Conservation (phyloP, 371 early-diverging fungal species). For the Funneliformis caledonium region DNA sequence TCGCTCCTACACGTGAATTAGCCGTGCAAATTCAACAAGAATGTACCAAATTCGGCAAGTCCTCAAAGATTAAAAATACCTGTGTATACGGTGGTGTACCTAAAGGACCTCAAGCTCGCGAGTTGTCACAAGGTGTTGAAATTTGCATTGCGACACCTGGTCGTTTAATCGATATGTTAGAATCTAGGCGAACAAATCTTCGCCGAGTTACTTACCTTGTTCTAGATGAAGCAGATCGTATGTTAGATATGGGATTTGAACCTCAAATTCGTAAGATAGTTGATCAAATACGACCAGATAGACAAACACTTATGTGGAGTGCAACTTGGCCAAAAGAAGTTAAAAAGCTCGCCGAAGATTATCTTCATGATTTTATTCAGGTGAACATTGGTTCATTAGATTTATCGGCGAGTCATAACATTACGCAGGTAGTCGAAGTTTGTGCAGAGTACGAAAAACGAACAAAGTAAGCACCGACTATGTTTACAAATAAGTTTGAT, state of each 20-base stretch:
- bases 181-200: slow-evolving; percentile 86
- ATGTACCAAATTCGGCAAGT: slow-evolving; percentile 88
- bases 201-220: slow-evolving; percentile 97
- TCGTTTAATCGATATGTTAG: slow-evolving; percentile 97
- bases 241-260: slow-evolving; percentile 99
- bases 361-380: slow-evolving; percentile 96
- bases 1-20: slow-evolving; percentile 95
- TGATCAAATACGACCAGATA: slow-evolving; percentile 96
- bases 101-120: slow-evolving; percentile 93
- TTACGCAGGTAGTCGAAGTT: slow-evolving; percentile 92
- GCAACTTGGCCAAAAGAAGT: slow-evolving; percentile 99
- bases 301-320: slow-evolving; percentile 99
- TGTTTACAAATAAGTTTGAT: background rate
- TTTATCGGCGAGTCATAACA: slow-evolving; percentile 93
- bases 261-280: slow-evolving; percentile 99
- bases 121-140: slow-evolving; percentile 87
- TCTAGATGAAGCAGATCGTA: slow-evolving; percentile 98
- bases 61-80: slow-evolving; percentile 89
- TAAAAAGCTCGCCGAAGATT: slow-evolving; percentile 90
- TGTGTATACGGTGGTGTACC: slow-evolving; percentile 98
- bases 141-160: slow-evolving; percentile 99
- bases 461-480: slow-evolving; percentile 52
- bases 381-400: slow-evolving; percentile 98
- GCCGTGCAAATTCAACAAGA: slow-evolving; percentile 95
- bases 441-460: slow-evolving; percentile 90